Evolutionary conservation across 192 early-diverging fungal species (phyloP), one percentile per base, ranked within the genome.

Genomic region (Backusella morwellensis): DNA sequence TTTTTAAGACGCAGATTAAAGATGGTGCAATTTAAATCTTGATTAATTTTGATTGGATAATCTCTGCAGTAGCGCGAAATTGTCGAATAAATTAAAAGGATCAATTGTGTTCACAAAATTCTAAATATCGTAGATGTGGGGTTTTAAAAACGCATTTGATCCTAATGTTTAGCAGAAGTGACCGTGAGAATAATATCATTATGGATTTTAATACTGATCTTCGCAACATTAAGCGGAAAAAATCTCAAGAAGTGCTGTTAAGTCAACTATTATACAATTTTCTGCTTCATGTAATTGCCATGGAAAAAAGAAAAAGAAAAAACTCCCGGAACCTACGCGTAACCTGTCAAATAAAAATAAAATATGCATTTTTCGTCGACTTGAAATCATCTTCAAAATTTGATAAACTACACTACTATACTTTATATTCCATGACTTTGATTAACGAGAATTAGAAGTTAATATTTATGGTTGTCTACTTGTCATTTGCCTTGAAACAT

Each of bases 21-120:
- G 26, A 63, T 63, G 21, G 56, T 63, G 56, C 56, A 63, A 63
- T 63, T 63, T 63, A 63, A 63, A 63, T 63, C 56, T 63, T 63
- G 23, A 63, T 63, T 63, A 29, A 63, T 63, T 63, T 63, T 63
- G 23, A 63, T 63, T 63, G 56, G 56, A 63, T 29, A 63, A 63
- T 63, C 56, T 63, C 26, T 3, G 12, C 23, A 63, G 23, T 9
- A 63, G 23, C 23, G 56, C 4, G 11, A 63, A 63, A 63, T 63
- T 63, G 19, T 50, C 47, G 47, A 50, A 50, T 50, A n/a, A 63
- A 63, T 29, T 63, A 14, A 23, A 26, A 26, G 56, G 9, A 63
- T 63, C 23, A 63, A 63, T 26, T 29, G 23, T 63, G 56, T 23
- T 26, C 23, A 63, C 56, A 63, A 29, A 63, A 63, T 63, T 63